Base-by-base conservation (phyloP, 2,329 filamentous ascomycete species). In the Alternaria ethzedia region DNA sequence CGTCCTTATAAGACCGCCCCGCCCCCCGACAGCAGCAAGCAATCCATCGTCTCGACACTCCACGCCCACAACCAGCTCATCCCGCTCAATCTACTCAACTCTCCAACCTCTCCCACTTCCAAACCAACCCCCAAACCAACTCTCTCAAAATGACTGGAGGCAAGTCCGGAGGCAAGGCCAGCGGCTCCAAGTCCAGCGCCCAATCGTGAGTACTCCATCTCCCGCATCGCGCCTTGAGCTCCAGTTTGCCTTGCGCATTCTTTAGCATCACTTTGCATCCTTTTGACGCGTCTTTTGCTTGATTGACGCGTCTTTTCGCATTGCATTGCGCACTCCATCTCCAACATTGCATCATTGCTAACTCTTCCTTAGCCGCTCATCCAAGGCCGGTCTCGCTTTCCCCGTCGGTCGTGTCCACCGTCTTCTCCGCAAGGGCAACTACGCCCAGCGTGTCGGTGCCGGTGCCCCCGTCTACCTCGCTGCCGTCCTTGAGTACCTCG, bases 121-220 rank as follows among this genome's bases (percentile, higher is more conserved):
- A 68, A 71, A 70, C 70, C 66, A 71, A 75, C 77, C 79, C 73
- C 79, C 50, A 36, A 55, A 82, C 79, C 72, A 59, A 41, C 32
- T 43, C 50, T 23, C 81, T 88, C 91, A 97, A 93, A 92, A 99
- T 99, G 96, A 97, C 96, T 93, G 95, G 95, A 89, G 95, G 96
- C 86, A 99, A 99, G 87, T 97, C 95, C 87, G 96, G 96, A 86
- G 96, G 96, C 90, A 98, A 98, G 91, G 94, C 95, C 88, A 95
- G 92, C 87, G 94, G 94, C 87, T 91, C 92, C 87, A 99, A 99
- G 93, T 81, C 79, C 78, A 97, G 92, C 88, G 92, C 96, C 81
- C 96, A 98, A 89, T 97, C 94, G 96, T 98, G 87, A 90, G 94
- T 91, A 61, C 58, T 47, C 64, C 65, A 55, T 54, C 55, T 63